Conservation (phyloP, 169 alveolate species). For the Eimeria necatrix region DNA sequence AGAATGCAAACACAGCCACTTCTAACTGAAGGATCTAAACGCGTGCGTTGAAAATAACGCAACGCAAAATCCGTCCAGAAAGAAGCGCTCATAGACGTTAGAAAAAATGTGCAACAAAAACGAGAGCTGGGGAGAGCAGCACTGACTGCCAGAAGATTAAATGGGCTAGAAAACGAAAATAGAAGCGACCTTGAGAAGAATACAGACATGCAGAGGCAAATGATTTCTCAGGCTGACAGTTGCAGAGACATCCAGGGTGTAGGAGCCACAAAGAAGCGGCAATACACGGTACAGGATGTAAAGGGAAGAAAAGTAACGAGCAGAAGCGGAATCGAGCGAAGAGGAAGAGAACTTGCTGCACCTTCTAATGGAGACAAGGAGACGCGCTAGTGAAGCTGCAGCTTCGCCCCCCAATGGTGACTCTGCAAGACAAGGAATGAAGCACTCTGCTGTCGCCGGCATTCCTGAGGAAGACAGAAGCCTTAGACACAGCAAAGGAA, state of each 20-base stretch:
- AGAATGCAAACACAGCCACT: neutral
- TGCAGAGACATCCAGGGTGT: neutral
- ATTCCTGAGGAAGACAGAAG: neutral
- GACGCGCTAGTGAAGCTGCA: neutral
- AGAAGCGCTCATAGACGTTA: too few species aligned
- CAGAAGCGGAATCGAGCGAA: neutral
- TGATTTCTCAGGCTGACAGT: neutral
- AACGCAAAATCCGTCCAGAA: too few species aligned
- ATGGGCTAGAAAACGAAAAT: too few species aligned
- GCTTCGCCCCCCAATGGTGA: neutral
- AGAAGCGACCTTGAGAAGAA: too few species aligned
- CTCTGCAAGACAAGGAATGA: neutral
- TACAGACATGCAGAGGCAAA: neutral
- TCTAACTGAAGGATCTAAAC: too few species aligned
- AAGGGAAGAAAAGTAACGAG: neutral
- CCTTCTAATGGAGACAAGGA: neutral
- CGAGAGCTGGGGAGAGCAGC: too few species aligned
- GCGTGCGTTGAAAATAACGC: too few species aligned
- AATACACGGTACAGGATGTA: neutral
- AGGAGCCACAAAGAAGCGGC: neutral
- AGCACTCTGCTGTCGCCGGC: neutral
- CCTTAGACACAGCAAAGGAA: too few species aligned
- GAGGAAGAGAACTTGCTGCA: neutral
- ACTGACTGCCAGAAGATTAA: too few species aligned
- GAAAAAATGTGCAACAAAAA: too few species aligned